Evolutionary conservation across 2,329 filamentous ascomycete species (phyloP).

Genomic region (Colletotrichum orbiculare): DNA sequence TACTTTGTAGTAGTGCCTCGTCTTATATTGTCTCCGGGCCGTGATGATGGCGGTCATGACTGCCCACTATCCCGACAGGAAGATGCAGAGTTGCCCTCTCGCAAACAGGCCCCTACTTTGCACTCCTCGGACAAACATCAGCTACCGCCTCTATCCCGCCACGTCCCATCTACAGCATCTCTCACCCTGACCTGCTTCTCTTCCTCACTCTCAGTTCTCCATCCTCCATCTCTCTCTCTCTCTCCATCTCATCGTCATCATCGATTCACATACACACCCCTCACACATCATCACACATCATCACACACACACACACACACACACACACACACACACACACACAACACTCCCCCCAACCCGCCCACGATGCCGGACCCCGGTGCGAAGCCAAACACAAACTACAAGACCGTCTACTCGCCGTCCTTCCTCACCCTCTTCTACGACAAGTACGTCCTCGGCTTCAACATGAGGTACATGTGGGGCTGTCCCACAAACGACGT

Average conservation of each 20-base stretch:
- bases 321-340: not conserved
- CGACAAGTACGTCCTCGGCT: conserved; percentile 47
- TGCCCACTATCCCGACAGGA: too few relatives aligned
- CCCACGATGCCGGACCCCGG: conserved; percentile 19
- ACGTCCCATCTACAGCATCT: not conserved
- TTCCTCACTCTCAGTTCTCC: not conserved
- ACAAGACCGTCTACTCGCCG: conserved; percentile 24
- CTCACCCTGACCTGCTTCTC: not conserved
- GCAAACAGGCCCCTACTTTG: too few relatives aligned
- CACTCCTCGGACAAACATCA: too few relatives aligned
- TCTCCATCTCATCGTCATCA: not conserved
- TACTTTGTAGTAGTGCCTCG: too few relatives aligned
- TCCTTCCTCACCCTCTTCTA: conserved; percentile 41
- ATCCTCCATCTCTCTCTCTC: not conserved
- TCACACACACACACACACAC: not conserved
- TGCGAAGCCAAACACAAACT: conserved; percentile 9
- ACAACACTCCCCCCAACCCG: not conserved
- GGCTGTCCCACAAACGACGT: conserved; percentile 44
- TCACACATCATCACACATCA: not conserved
- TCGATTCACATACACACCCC: not conserved
- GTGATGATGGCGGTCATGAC: too few relatives aligned
- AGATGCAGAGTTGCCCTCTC: too few relatives aligned
- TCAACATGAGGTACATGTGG: conserved; percentile 52
- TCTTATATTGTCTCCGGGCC: too few relatives aligned
- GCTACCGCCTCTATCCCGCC: too few relatives aligned